Percentiles rank a stretch among this genome's conserved stretches.
phyloP scores from a whole-genome alignment of 768 basidiomycete genomes.

The Rhodotorula toruloides region DNA sequence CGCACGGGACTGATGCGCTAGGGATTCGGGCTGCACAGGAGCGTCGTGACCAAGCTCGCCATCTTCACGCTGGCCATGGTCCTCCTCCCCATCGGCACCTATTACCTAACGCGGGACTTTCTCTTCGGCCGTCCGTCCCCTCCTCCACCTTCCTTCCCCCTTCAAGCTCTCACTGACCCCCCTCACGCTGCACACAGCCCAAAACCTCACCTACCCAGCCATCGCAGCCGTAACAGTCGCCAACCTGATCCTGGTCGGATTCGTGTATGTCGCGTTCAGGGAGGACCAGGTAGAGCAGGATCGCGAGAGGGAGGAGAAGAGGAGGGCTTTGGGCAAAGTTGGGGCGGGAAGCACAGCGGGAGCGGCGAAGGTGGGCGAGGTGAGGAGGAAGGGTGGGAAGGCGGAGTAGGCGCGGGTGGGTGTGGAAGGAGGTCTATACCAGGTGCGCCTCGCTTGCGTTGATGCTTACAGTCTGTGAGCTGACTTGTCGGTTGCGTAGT shows the following conservation, averaged over 20 bases:
- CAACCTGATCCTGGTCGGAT: constrained; percentile 47
- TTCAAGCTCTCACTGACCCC: not conserved
- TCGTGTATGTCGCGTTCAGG: constrained; percentile 48
- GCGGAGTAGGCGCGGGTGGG: not conserved
- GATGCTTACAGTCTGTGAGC: not conserved
- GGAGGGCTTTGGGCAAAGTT: not conserved
- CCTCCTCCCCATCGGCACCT: constrained; percentile 48
- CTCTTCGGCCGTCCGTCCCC: constrained; percentile 44
- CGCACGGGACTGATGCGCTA: no score
- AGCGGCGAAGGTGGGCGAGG: not conserved
- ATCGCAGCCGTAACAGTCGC: constrained; percentile 48
- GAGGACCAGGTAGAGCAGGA: constrained; percentile 42
- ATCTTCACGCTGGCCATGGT: constrained; percentile 49
- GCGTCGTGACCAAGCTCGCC: constrained; percentile 47
- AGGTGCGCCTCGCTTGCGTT: not conserved
- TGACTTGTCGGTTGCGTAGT: not conserved
- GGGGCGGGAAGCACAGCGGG: not conserved
- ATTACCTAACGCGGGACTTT: constrained; percentile 45
- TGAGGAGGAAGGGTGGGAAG: not conserved
- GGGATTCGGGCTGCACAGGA: not conserved
- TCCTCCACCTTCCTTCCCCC: not conserved
- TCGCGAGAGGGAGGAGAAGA: not conserved
- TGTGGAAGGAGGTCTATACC: not conserved
- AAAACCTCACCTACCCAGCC: constrained; percentile 43
- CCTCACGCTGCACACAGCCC: not conserved